A percentile compares a stretch with the other conserved stretches of the same genome.
Conservation (phyloP, 192 early-diverging fungal species). For the Geranomyces michiganensis region DNA sequence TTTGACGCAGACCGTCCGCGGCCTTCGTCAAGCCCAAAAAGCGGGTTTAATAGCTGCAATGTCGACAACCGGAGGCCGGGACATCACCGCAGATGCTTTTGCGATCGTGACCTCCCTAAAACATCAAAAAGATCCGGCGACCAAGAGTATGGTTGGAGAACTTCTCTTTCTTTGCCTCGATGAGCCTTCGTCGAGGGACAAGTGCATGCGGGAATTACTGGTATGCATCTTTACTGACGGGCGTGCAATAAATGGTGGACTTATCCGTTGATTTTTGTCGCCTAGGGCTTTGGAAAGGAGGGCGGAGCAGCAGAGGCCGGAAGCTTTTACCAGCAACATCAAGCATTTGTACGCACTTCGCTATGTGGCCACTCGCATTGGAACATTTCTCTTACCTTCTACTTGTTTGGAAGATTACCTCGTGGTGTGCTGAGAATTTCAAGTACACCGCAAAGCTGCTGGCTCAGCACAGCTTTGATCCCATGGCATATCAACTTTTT, state of each 20-base stretch:
- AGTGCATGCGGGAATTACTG: constrained; percentile 8
- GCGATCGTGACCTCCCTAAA: background rate
- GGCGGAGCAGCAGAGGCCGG: background rate
- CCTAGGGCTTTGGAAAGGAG: constrained; percentile 1
- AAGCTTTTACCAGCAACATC: constrained; percentile 17
- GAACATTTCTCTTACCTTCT: background rate
- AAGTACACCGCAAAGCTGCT: background rate
- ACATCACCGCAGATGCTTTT: background rate
- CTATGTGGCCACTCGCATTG: background rate
- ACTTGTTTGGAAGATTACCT: constrained; percentile 16
- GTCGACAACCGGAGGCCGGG: background rate
- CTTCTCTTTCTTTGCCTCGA: constrained; percentile 11
- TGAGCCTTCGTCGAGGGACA: background rate
- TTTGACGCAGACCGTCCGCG: constrained; percentile 19
- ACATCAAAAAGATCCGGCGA: background rate
- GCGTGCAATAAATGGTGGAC: background rate
- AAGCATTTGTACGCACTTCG: constrained; percentile 1
- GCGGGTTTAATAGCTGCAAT: constrained; percentile 22
- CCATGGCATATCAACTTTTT: constrained; percentile 14
- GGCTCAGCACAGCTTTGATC: background rate
- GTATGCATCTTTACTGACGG: background rate
- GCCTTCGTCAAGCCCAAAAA: constrained; percentile 25
- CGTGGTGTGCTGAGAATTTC: constrained; percentile 13
- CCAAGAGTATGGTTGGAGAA: background rate
- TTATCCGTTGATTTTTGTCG: background rate